Conservation (phyloP, 2,329 filamentous ascomycete genomes). For the Botrytis tulipae region DNA sequence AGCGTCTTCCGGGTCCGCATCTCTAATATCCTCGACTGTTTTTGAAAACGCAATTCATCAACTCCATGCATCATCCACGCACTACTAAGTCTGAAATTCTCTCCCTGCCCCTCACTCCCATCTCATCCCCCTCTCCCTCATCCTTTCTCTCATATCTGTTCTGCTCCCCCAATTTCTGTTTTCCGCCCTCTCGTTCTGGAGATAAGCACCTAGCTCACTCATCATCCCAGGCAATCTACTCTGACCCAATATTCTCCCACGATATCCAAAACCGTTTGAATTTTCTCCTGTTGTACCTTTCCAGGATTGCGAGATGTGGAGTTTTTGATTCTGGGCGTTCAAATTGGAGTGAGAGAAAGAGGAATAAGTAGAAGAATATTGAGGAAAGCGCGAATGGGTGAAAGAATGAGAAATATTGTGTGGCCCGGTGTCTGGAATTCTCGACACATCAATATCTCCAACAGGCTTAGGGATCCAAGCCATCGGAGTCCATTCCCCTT, state of each 20-base stretch:
- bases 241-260: neutral
- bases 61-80: neutral
- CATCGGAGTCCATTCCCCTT: slow-evolving; percentile 19
- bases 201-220: slow-evolving; percentile 19
- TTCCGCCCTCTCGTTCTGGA: neutral
- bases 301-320: neutral
- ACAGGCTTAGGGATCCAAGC: slow-evolving; percentile 29
- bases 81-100: neutral
- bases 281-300: slow-evolving; percentile 4
- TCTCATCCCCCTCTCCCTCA: neutral
- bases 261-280: slow-evolving; percentile 14
- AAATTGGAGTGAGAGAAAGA: neutral
- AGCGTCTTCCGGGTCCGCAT: neutral
- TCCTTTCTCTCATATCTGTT: neutral
- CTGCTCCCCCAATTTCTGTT: neutral
- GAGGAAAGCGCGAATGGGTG: neutral
- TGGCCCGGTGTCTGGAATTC: neutral
- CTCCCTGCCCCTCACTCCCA: neutral
- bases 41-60: neutral
- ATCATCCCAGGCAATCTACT: slow-evolving; percentile 29
- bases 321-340: too few relatives aligned
- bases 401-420: neutral
- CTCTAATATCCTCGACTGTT: neutral
- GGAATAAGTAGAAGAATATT: neutral
- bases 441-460: neutral